Conservation (phyloP, 371 early-diverging fungal genomes). For the Sporodiniella umbellata region DNA sequence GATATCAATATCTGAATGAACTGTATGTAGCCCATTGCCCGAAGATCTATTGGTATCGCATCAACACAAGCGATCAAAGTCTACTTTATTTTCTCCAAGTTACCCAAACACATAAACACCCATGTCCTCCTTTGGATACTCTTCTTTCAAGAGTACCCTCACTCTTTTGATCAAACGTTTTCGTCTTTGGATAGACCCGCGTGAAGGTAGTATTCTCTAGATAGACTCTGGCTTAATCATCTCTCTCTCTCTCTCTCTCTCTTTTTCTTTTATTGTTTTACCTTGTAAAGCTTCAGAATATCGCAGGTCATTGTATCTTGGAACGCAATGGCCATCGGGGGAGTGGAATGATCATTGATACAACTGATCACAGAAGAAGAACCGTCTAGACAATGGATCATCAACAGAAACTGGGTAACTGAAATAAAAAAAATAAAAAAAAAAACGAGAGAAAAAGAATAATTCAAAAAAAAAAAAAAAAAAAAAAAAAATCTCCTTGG, state of each 20-base stretch:
- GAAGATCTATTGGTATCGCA: slow-evolving; percentile 42
- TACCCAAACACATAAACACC: slow-evolving; percentile 65
- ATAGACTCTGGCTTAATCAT: not conserved
- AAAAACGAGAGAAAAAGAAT: not conserved
- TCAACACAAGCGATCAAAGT: not conserved
- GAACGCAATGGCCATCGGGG: not conserved
- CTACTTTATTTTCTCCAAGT: not conserved
- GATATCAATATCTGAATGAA: slow-evolving; percentile 59
- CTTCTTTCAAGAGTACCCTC: slow-evolving; percentile 46
- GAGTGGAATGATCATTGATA: not conserved
- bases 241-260: not conserved
- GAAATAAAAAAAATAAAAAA: not conserved
- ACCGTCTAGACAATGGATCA: no score
- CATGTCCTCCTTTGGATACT: slow-evolving; percentile 56
- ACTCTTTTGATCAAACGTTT: slow-evolving; percentile 53
- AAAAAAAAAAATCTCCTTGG: slow-evolving; percentile 2
- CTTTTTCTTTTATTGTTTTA: not conserved
- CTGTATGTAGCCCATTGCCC: slow-evolving; percentile 52
- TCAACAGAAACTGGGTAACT: no score
- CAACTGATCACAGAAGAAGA: no score
- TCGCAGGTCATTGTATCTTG: not conserved
- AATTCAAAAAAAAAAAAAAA: not conserved
- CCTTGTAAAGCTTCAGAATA: not conserved
- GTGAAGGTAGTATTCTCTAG: slow-evolving; percentile 51
- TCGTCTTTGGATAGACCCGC: slow-evolving; percentile 53